Conservation (phyloP, 305 asterid genomes). For the Fraxinus xanthoxyloides region DNA sequence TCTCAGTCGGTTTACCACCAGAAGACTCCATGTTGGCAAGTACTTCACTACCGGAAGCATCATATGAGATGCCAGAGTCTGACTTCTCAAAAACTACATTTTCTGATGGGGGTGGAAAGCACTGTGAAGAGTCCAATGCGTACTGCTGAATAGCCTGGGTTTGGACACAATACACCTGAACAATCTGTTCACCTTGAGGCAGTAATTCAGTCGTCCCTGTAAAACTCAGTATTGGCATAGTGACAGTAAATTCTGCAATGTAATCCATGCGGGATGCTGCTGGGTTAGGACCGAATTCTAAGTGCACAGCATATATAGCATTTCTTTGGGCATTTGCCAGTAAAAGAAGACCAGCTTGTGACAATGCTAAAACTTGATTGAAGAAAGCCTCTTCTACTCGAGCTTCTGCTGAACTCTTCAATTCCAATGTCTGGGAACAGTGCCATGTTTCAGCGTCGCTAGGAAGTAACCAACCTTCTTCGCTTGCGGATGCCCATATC, state of each 20-base stretch:
- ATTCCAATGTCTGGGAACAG: constrained; percentile 77
- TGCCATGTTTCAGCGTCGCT: constrained; percentile 90
- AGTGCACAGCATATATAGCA: constrained; percentile 91
- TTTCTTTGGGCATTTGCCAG: constrained; percentile 95
- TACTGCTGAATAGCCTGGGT: constrained; percentile 96
- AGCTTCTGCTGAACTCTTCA: constrained; percentile 69
- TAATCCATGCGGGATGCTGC: constrained; percentile 83
- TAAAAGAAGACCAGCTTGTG: constrained; percentile 86
- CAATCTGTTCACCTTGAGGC: constrained; percentile 83
- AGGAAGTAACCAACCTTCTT: constrained; percentile 99
- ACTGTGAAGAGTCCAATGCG: constrained; percentile 84
- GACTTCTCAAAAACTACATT: constrained; percentile 49
- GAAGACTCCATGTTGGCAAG: constrained; percentile 6
- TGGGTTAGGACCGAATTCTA: constrained; percentile 86
- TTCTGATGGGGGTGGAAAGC: constrained; percentile 74
- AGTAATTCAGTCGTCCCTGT: constrained; percentile 70
- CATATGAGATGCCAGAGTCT: constrained; percentile 50
- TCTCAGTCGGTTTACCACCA: not conserved
- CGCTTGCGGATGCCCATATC: constrained; percentile 87
- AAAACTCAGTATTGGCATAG: constrained; percentile 77
- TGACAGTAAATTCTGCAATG: constrained; percentile 87
- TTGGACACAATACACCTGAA: constrained; percentile 91
- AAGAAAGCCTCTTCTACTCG: constrained; percentile 77
- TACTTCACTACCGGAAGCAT: constrained; percentile 49
- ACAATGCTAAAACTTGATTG: constrained; percentile 88